phyloP scores from a whole-genome alignment of 108 stramenopile species.

The Pelagomonas calceolata region DNA sequence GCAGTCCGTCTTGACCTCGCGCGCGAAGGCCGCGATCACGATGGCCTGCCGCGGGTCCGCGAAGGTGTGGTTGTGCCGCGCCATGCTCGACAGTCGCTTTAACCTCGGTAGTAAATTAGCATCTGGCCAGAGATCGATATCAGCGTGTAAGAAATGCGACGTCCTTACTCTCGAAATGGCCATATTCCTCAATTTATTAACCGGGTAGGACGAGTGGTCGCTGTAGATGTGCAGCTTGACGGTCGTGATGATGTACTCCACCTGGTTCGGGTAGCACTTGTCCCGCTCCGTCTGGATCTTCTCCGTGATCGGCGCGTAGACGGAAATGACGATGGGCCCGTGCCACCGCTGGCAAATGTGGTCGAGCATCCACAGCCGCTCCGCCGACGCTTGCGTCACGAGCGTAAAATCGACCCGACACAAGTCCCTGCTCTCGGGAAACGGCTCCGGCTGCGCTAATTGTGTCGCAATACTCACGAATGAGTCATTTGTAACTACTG shows the following conservation, averaged over 20 bases:
- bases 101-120: too few relatives aligned
- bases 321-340: constrained; percentile 19
- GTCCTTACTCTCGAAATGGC: constrained; percentile 65
- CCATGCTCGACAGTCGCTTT: too few relatives aligned
- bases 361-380: constrained; percentile 25
- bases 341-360: constrained; percentile 23
- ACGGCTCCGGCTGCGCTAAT: too few relatives aligned
- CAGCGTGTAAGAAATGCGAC: constrained; percentile 68
- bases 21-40: constrained; percentile 75
- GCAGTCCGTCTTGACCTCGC: constrained; percentile 18
- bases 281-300: too few relatives aligned
- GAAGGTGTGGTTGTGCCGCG: not conserved
- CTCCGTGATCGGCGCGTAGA: not conserved
- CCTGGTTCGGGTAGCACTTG: not conserved
- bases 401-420: constrained; percentile 5
- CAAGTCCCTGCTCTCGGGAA: too few relatives aligned
- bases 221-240: not conserved
- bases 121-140: constrained; percentile 80
- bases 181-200: constrained; percentile 75
- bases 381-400: constrained; percentile 9
- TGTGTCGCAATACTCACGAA: too few relatives aligned
- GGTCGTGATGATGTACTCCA: not conserved
- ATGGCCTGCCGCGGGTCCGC: constrained; percentile 31
- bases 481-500: too few relatives aligned
- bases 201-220: constrained; percentile 50